These are phyloP conservation scores for Pistacia vera DNA, from an alignment of 345 rosid genomes.

Conservation along the genomic window DNA sequence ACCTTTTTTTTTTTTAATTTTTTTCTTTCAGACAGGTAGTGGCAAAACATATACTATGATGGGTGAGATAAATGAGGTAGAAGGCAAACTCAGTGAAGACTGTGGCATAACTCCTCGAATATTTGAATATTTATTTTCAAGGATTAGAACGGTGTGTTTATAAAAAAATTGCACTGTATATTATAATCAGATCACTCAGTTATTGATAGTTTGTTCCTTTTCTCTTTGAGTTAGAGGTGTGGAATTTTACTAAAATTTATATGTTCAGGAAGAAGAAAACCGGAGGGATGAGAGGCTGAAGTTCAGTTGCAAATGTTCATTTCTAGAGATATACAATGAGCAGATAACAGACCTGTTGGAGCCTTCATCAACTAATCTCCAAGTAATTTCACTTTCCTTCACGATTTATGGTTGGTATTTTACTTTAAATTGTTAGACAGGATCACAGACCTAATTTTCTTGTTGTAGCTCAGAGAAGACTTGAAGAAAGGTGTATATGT, in stretches of 20 bases:
- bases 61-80: slow-evolving; percentile 72
- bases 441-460: slow-evolving; percentile 33
- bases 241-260: slow-evolving; percentile 16
- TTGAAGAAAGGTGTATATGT: slow-evolving; percentile 81
- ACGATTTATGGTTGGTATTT: slow-evolving; percentile 13
- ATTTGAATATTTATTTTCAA: slow-evolving; percentile 76
- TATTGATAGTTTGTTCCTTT: neutral
- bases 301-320: slow-evolving; percentile 90
- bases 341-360: slow-evolving; percentile 92
- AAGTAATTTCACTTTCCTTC: slow-evolving; percentile 46
- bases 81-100: slow-evolving; percentile 53
- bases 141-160: slow-evolving; percentile 61
- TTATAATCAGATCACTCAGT: neutral
- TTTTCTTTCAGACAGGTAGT: slow-evolving; percentile 85
- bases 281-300: slow-evolving; percentile 73
- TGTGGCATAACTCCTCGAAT: slow-evolving; percentile 92
- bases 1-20: slow-evolving; percentile 14
- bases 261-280: slow-evolving; percentile 74
- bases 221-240: neutral
- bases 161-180: neutral
- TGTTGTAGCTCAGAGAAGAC: slow-evolving; percentile 93
- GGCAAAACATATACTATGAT: slow-evolving; percentile 98
- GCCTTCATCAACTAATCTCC: slow-evolving; percentile 84
- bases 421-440: slow-evolving; percentile 5
- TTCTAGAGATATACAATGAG: slow-evolving; percentile 93